Percentiles rank a stretch among this genome's conserved stretches.
Evolutionary conservation across 495 filamentous ascomycete species (phyloP).

Genomic region (Mytilinidion resinicola): DNA sequence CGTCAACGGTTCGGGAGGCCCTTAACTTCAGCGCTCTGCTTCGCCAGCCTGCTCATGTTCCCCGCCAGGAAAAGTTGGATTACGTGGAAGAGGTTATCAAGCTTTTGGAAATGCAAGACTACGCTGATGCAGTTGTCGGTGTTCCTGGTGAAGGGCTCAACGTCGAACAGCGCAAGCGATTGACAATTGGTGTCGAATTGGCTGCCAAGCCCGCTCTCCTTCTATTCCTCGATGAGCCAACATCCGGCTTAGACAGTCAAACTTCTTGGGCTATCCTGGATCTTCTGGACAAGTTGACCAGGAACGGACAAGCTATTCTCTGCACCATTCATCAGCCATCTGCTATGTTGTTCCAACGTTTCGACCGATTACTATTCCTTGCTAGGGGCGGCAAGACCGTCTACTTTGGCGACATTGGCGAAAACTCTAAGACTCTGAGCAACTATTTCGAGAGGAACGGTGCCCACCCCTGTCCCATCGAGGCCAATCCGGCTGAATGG

Average conservation of each 20-base stretch:
- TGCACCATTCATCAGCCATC: slow-evolving; percentile 94
- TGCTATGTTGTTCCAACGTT: slow-evolving; percentile 83
- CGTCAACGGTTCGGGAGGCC: slow-evolving; percentile 80
- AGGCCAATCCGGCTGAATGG: slow-evolving; percentile 92
- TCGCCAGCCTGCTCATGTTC: slow-evolving; percentile 66
- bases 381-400: slow-evolving; percentile 75
- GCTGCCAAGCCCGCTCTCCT: slow-evolving; percentile 85
- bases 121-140: slow-evolving; percentile 82
- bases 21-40: slow-evolving; percentile 77
- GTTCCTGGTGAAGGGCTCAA: slow-evolving; percentile 85
- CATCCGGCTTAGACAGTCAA: slow-evolving; percentile 77
- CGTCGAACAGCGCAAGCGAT: slow-evolving; percentile 82
- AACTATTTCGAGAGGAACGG: slow-evolving; percentile 80
- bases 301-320: slow-evolving; percentile 78
- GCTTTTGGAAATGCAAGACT: slow-evolving; percentile 81
- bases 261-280: slow-evolving; percentile 79
- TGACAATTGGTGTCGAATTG: slow-evolving; percentile 89
- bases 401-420: slow-evolving; percentile 85
- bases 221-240: slow-evolving; percentile 87
- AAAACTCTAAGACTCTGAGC: slow-evolving; percentile 65
- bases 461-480: slow-evolving; percentile 60
- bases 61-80: slow-evolving; percentile 67
- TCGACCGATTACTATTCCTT: slow-evolving; percentile 81
- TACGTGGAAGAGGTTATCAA: slow-evolving; percentile 91
- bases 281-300: slow-evolving; percentile 73